A percentile compares a stretch with the other conserved stretches of the same genome.
Evolutionary conservation across 139 green algal genomes (phyloP).

Genomic region (Chlamydomonas schloesseri): DNA sequence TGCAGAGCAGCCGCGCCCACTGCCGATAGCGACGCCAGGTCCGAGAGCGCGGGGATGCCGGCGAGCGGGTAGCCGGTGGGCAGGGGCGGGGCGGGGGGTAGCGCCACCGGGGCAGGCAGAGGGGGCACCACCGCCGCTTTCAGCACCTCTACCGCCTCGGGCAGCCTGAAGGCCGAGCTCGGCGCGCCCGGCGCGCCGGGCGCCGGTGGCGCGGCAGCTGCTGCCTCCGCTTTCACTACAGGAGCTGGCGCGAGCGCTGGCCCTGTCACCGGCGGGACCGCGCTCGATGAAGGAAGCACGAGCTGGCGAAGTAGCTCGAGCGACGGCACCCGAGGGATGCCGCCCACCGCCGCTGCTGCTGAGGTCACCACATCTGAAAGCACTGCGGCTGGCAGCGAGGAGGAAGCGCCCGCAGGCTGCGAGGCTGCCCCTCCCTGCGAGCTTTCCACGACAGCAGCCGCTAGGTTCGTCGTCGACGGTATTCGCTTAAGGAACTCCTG

Average conservation of each 20-base stretch:
- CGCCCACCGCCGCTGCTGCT: slow-evolving; percentile 35
- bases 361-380: slow-evolving; percentile 48
- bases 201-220: not conserved
- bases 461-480: slow-evolving; percentile 73
- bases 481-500: slow-evolving; percentile 84
- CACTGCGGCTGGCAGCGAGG: not conserved
- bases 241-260: not conserved
- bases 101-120: slow-evolving; percentile 3
- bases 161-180: not conserved
- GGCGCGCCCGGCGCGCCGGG: not conserved
- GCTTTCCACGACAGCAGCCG: slow-evolving; percentile 43
- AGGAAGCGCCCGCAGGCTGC: not conserved
- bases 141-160: slow-evolving; percentile 2
- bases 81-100: slow-evolving; percentile 17
- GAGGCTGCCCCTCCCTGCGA: slow-evolving; percentile 25
- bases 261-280: not conserved
- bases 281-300: slow-evolving; percentile 39
- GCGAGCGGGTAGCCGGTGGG: slow-evolving; percentile 1
- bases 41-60: slow-evolving; percentile 22
- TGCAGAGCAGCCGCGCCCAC: slow-evolving; percentile 35
- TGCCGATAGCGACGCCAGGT: slow-evolving; percentile 35
- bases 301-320: slow-evolving; percentile 76
- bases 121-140: not conserved
- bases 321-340: slow-evolving; percentile 73
- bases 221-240: not conserved